phyloP scores from a whole-genome alignment of 2,329 filamentous ascomycete species.

The Pyricularia sp. region DNA sequence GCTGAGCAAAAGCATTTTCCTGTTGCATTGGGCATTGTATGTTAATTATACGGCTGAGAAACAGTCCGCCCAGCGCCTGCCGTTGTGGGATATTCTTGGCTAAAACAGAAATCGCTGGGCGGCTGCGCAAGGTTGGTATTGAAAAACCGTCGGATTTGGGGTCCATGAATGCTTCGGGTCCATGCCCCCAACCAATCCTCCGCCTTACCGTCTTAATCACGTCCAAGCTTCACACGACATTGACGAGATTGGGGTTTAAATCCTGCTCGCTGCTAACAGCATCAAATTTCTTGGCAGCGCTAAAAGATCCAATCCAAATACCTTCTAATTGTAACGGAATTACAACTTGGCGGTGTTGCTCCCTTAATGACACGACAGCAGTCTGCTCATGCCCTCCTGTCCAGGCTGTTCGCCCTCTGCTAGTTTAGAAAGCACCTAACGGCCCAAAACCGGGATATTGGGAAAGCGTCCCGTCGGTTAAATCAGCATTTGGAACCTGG shows the following conservation, averaged over 20 bases:
- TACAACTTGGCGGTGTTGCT: not conserved
- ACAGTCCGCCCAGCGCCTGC: not conserved
- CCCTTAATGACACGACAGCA: not conserved
- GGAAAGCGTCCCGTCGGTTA: not conserved
- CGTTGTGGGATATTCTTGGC: not conserved
- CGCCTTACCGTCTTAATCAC: not conserved
- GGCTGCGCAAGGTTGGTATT: not conserved
- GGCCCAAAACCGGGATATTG: not conserved
- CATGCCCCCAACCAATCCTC: not conserved
- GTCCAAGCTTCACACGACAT: not conserved
- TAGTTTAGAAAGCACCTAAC: not conserved
- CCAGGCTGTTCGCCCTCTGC: not conserved
- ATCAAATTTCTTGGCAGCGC: not conserved
- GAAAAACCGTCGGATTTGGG: not conserved
- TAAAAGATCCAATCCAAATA: not conserved
- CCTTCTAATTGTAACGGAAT: not conserved
- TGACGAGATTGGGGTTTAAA: not conserved
- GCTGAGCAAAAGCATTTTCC: not conserved
- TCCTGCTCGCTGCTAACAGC: not conserved
- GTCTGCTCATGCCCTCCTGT: not conserved
- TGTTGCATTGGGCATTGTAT: not conserved
- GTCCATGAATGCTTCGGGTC: not conserved
- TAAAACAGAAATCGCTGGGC: not conserved
- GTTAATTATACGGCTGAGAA: not conserved
- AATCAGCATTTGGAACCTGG: not conserved